Evolutionary conservation across 2,329 filamentous ascomycete genomes (phyloP).

Genomic region (Sordariomycetes sp.): DNA sequence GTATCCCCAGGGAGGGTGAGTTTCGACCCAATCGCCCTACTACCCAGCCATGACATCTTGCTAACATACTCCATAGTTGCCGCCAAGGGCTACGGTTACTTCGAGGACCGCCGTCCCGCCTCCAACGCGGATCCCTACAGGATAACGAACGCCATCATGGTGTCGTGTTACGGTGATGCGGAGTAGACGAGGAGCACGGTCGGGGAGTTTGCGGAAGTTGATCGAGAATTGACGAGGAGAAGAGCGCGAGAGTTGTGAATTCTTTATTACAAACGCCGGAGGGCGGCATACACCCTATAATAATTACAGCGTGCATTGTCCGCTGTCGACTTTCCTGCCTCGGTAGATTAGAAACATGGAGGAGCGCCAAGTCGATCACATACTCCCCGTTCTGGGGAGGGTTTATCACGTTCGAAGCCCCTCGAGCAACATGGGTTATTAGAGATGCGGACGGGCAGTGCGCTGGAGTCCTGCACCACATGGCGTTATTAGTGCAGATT

Average conservation of each 20-base stretch:
- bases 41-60: neutral
- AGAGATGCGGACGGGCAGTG: neutral
- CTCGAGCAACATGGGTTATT: neutral
- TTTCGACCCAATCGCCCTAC: neutral
- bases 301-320: neutral
- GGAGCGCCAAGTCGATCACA: neutral
- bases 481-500: neutral
- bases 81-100: slow-evolving; percentile 88
- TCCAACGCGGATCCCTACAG: slow-evolving; percentile 85
- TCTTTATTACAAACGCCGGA: neutral
- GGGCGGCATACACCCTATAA: neutral
- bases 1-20: slow-evolving; percentile 64
- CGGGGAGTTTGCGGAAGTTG: neutral
- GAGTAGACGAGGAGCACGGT: neutral
- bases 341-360: neutral
- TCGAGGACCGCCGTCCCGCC: slow-evolving; percentile 74
- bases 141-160: slow-evolving; percentile 65
- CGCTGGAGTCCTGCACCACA: neutral
- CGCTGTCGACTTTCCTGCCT: neutral
- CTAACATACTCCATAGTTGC: slow-evolving; percentile 33
- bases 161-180: slow-evolving; percentile 5
- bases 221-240: neutral
- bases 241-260: neutral
- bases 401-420: neutral
- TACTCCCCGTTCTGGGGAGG: neutral